phyloP scores from a whole-genome alignment of 352 stramenopile species.

The Pythium rhizo-oryzae region DNA sequence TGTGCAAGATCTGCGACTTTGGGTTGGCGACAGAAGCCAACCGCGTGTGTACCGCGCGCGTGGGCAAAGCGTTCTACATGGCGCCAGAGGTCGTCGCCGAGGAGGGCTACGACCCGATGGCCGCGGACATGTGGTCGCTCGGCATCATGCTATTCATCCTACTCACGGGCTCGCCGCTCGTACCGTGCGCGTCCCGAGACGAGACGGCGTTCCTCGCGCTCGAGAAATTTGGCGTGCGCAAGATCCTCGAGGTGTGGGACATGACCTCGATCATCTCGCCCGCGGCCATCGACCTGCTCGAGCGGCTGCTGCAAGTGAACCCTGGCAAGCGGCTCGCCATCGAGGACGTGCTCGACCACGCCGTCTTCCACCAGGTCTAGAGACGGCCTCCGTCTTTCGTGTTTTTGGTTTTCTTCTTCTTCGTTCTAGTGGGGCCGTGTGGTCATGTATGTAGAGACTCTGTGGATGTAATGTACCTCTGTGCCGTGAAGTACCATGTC shows the following conservation, averaged over 20 bases:
- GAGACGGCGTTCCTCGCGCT: slow-evolving; percentile 38
- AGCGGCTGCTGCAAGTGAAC: slow-evolving; percentile 34
- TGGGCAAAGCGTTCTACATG: slow-evolving; percentile 36
- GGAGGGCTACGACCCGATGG: slow-evolving; percentile 3
- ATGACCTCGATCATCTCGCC: slow-evolving; percentile 32
- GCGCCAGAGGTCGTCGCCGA: slow-evolving; percentile 24
- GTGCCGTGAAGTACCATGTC: not conserved
- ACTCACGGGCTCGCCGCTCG: slow-evolving; percentile 16
- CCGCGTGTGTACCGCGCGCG: slow-evolving; percentile 13
- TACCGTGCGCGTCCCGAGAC: slow-evolving; percentile 33
- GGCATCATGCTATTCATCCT: slow-evolving; percentile 39
- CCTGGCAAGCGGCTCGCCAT: slow-evolving; percentile 35
- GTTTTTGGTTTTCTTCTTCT: not conserved
- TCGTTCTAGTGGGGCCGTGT: not conserved
- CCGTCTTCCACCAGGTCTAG: slow-evolving; percentile 6
- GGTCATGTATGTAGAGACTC: not conserved
- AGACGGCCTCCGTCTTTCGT: not conserved
- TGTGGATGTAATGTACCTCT: not conserved
- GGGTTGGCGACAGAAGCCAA: slow-evolving; percentile 32
- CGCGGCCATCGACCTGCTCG: slow-evolving; percentile 29
- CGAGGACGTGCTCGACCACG: slow-evolving; percentile 30
- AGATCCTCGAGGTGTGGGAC: slow-evolving; percentile 54
- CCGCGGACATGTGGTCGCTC: slow-evolving; percentile 27
- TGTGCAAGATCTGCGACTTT: slow-evolving; percentile 50
- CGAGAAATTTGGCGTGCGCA: slow-evolving; percentile 37